Evolutionary conservation across 2,329 filamentous ascomycete species (phyloP), one percentile per base, ranked within the genome.

Genomic region (Botrytis byssoidea): DNA sequence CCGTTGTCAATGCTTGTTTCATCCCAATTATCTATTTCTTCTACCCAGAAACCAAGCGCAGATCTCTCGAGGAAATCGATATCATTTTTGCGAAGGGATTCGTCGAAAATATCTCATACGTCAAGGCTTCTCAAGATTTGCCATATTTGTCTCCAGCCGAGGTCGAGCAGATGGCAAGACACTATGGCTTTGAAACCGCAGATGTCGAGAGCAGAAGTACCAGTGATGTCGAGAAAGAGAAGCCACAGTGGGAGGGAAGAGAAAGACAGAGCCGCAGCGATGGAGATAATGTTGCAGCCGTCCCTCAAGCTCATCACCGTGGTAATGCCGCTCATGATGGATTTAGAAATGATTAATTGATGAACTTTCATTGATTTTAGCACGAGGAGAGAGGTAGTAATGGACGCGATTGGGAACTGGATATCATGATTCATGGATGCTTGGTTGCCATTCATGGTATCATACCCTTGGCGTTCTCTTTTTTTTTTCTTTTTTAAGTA

Each of bases 31-130:
- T 83, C 74, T 83, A 82, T 77, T 78, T 82, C 75, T 80, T 81
- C 67, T 82, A 80, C 71, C 87, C 87, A 0, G 87, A 89, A 78
- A 88, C 88, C 5, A 83, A 85, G 77, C 79, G 81, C 76, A 86
- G 87, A 12, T 88, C 85, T 22, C 84, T 92, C 46, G 91, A 93
- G 81, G 91, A 93, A 80, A 89, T 93, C 82, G 91, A 93, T 78
- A 85, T 88, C 73, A 90, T 93, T 76, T 91, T 92, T 84, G 81
- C 86, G 79, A 90, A 90, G 83, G 88, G 88, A 18, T 85, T 84
- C 76, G 80, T 84, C 44, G 89, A 91, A 81, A 86, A 88, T 2
- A 90, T 88, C 8, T 87, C 85, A 7, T 90, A 90, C 75, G 88
- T 91, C 71, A 83, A 83, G 75, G 89, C 88, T 8, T 86, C 88